Conservation (phyloP, 139 green algal species). For the Nannochloris sp. region DNA sequence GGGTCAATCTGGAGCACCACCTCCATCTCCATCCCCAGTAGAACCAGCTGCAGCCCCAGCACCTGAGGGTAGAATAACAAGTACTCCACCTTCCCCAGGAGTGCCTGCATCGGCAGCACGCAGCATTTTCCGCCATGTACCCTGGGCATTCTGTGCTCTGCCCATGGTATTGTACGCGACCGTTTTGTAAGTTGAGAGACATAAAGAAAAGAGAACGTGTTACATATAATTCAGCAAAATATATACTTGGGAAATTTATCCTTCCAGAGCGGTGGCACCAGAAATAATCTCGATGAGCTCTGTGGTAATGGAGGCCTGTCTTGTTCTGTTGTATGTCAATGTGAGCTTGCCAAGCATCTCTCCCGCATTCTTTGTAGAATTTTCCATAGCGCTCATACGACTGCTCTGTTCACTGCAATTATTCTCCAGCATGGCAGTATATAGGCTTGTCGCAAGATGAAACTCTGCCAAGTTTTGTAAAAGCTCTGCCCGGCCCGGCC, state of each 20-base stretch:
- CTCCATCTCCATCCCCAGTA: conserved; percentile 3
- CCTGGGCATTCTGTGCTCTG: not conserved
- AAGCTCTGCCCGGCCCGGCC: conserved; percentile 72
- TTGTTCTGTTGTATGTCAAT: conserved; percentile 87
- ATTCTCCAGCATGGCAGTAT: conserved; percentile 96
- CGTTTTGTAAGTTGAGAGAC: conserved; percentile 1
- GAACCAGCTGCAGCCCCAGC: not conserved
- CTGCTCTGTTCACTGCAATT: conserved; percentile 88
- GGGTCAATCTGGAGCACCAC: not conserved
- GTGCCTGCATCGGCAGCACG: not conserved
- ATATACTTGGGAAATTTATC: not conserved
- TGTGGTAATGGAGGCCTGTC: conserved; percentile 84
- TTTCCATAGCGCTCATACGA: conserved; percentile 98
- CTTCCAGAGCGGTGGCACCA: conserved; percentile 70
- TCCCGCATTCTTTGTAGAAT: conserved; percentile 87
- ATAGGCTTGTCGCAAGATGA: conserved; percentile 87
- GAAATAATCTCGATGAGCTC: conserved; percentile 99
- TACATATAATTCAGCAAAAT: not conserved
- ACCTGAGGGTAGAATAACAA: not conserved
- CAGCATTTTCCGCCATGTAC: not conserved
- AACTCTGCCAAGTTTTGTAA: conserved; percentile 92
- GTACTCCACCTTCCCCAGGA: not conserved
- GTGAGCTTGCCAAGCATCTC: conserved; percentile 95
- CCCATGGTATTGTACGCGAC: not conserved
- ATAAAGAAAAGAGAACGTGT: conserved; percentile 7